Evolutionary conservation across 1,284 basidiomycete species (phyloP).

Genomic region (Cryptococcus jaspeensis): DNA sequence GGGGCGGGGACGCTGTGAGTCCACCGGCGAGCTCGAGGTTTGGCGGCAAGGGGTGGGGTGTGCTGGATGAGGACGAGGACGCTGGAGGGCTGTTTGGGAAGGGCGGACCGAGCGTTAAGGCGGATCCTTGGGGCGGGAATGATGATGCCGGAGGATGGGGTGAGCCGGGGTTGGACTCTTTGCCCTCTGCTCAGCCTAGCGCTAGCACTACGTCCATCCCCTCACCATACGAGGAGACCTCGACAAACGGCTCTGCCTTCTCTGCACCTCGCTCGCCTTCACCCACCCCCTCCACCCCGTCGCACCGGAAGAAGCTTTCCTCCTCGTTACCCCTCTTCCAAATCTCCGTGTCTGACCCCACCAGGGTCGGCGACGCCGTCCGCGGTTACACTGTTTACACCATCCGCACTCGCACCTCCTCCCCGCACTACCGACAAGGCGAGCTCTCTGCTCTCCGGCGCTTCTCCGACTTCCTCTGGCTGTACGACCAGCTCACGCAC

Average conservation of each 20-base stretch:
- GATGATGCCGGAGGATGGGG: conserved; percentile 29
- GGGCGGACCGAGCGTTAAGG: conserved; percentile 25
- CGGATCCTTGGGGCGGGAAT: conserved; percentile 15
- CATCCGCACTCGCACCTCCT: conserved; percentile 84
- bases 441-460: conserved; percentile 87
- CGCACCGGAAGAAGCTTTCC: conserved; percentile 43
- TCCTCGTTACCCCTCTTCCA: conserved; percentile 54
- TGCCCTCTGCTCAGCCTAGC: background rate
- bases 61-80: conserved; percentile 31
- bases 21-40: conserved; percentile 22
- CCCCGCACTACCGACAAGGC: conserved; percentile 73
- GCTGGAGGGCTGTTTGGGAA: conserved; percentile 32
- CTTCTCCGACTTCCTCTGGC: conserved; percentile 96
- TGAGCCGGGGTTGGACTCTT: conserved; percentile 12
- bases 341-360: conserved; percentile 87
- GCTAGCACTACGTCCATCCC: background rate
- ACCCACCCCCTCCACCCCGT: conserved; percentile 59
- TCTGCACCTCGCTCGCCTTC: background rate
- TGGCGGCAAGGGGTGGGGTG: conserved; percentile 37
- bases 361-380: conserved; percentile 88
- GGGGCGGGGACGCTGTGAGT: conserved; percentile 1
- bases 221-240: background rate
- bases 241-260: conserved; percentile 1
- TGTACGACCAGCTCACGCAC: conserved; percentile 81
- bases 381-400: conserved; percentile 93